phyloP scores from a whole-genome alignment of 148 eudicot species.

The Spergularia marina region DNA sequence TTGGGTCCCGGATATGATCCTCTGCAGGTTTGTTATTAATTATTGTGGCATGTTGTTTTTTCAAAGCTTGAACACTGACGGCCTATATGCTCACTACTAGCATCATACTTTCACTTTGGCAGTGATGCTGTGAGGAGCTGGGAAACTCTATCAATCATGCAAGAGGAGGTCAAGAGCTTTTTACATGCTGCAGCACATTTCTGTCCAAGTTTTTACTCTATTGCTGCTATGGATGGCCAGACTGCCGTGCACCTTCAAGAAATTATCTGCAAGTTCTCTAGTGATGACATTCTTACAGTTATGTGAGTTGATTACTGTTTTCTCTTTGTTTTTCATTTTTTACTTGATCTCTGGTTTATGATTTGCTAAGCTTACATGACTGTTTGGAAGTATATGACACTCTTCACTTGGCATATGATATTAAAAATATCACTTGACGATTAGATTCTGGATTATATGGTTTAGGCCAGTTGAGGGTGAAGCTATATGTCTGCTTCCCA shows the following conservation, averaged over 20 bases:
- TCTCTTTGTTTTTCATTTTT: not conserved
- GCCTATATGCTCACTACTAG: not conserved
- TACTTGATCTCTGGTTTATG: not conserved
- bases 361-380: not conserved
- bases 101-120: slow-evolving; percentile 21
- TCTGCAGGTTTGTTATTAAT: slow-evolving; percentile 53
- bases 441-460: no score
- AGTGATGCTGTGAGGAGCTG: slow-evolving; percentile 80
- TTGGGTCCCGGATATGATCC: slow-evolving; percentile 82
- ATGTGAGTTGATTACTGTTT: slow-evolving; percentile 60
- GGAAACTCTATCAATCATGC: slow-evolving; percentile 81
- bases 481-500: no score
- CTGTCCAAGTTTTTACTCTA: slow-evolving; percentile 82
- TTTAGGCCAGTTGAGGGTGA: no score
- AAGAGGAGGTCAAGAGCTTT: slow-evolving; percentile 58
- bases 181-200: slow-evolving; percentile 73
- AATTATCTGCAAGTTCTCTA: slow-evolving; percentile 60
- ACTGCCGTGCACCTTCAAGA: slow-evolving; percentile 84
- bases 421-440: not conserved
- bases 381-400: not conserved
- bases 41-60: not conserved
- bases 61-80: not conserved
- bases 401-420: not conserved
- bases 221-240: slow-evolving; percentile 98
- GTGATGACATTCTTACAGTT: slow-evolving; percentile 69